phyloP scores from a whole-genome alignment of 768 basidiomycete species.

The Cyathus striatus region DNA sequence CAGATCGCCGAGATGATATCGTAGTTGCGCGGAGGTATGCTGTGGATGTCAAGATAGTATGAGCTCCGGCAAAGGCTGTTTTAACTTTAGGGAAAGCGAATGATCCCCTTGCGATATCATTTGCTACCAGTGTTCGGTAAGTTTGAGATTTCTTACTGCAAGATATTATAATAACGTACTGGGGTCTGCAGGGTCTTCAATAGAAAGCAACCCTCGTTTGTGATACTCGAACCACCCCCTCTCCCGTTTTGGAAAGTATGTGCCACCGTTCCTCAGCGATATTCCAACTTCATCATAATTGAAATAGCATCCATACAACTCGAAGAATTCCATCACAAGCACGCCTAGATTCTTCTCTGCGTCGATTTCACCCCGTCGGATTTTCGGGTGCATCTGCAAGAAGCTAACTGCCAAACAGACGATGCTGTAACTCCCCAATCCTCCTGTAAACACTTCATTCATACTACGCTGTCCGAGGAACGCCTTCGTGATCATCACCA shows the following conservation, averaged over 20 bases:
- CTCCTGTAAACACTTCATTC: slow-evolving; percentile 98
- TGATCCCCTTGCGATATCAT: slow-evolving; percentile 90
- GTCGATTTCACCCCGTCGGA: slow-evolving; percentile 83
- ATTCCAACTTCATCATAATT: slow-evolving; percentile 90
- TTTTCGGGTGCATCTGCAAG: slow-evolving; percentile 96
- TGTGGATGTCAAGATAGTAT: slow-evolving; percentile 70
- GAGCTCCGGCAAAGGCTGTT: slow-evolving; percentile 78
- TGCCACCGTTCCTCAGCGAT: slow-evolving; percentile 81
- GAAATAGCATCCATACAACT: slow-evolving; percentile 89
- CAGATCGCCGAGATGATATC: slow-evolving; percentile 49
- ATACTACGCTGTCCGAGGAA: slow-evolving; percentile 86
- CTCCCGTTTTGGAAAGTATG: slow-evolving; percentile 78
- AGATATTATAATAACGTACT: too few species aligned
- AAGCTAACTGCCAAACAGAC: slow-evolving; percentile 93
- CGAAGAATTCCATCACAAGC: slow-evolving; percentile 95
- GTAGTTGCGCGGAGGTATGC: slow-evolving; percentile 63
- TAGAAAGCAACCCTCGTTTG: slow-evolving; percentile 59
- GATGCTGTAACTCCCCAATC: slow-evolving; percentile 90
- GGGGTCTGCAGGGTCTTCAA: slow-evolving; percentile 91
- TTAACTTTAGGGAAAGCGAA: slow-evolving; percentile 80
- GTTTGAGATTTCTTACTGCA: too few species aligned
- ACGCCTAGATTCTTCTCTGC: slow-evolving; percentile 87
- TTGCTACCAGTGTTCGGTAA: too few species aligned
- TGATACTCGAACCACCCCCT: slow-evolving; percentile 76
- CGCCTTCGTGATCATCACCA: slow-evolving; percentile 86